Evolutionary conservation across 2,329 filamentous ascomycete genomes (phyloP).

Genomic region (Botrytis sinoallii): DNA sequence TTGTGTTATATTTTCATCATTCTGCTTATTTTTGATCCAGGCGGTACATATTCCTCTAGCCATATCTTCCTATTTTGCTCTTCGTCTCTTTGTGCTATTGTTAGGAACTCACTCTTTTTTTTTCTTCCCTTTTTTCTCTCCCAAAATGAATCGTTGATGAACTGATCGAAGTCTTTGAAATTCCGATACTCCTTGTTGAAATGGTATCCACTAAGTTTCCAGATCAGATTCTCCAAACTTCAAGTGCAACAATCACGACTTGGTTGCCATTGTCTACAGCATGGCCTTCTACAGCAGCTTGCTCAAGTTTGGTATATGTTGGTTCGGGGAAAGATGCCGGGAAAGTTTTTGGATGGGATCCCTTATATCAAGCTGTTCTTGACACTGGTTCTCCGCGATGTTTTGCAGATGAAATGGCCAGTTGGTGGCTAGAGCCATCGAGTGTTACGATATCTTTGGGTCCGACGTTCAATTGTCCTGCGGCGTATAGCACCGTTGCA

Average conservation of each 20-base stretch:
- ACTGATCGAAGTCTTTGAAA: neutral
- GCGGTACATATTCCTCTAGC: neutral
- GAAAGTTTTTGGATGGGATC: slow-evolving; percentile 14
- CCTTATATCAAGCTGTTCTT: slow-evolving; percentile 4
- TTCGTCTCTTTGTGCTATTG: neutral
- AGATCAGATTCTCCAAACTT: slow-evolving; percentile 5
- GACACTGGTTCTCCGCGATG: slow-evolving; percentile 13
- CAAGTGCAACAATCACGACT: neutral
- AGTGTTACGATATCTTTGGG: neutral
- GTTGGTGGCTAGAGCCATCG: slow-evolving; percentile 15
- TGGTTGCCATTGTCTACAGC: slow-evolving; percentile 14
- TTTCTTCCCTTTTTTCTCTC: neutral
- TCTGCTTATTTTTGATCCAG: neutral
- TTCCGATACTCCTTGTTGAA: neutral
- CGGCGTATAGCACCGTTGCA: slow-evolving; percentile 7
- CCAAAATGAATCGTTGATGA: neutral
- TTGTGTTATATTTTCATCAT: neutral
- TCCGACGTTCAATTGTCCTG: slow-evolving; percentile 10
- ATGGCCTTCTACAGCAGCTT: slow-evolving; percentile 7
- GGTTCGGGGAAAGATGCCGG: neutral
- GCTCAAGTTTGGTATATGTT: slow-evolving; percentile 5
- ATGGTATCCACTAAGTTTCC: slow-evolving; percentile 1
- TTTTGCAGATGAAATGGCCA: slow-evolving; percentile 10
- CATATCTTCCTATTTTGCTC: neutral
- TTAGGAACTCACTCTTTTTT: neutral